Conservation (phyloP, 805 yeast species). For the Ogataea sp. region DNA sequence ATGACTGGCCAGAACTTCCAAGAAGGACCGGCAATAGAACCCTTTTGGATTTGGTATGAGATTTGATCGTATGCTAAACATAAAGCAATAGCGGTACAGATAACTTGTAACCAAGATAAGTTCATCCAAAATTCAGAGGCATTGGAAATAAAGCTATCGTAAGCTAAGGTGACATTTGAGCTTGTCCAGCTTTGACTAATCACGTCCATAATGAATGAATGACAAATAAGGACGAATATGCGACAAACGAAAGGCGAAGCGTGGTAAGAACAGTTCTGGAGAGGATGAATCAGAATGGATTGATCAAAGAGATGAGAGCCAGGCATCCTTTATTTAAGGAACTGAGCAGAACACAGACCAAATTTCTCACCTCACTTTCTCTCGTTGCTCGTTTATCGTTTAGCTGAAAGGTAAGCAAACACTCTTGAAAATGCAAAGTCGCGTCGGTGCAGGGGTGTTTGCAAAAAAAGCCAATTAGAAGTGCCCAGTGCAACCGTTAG, state of each 20-base stretch:
- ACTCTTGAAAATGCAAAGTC: too few relatives aligned
- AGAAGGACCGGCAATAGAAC: slow-evolving; percentile 83
- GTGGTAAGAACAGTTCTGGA: too few relatives aligned
- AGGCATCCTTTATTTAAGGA: too few relatives aligned
- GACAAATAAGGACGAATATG: neutral
- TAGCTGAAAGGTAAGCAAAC: too few relatives aligned
- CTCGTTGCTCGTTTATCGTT: too few relatives aligned
- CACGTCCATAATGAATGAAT: neutral
- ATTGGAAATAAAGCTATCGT: neutral
- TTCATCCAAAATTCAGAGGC: neutral
- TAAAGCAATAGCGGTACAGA: slow-evolving; percentile 37
- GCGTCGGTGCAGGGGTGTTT: too few relatives aligned
- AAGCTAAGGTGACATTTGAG: neutral
- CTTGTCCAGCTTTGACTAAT: neutral
- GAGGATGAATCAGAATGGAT: too few relatives aligned
- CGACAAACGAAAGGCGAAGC: neutral
- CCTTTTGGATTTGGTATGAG: slow-evolving; percentile 73
- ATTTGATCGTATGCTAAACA: slow-evolving; percentile 63
- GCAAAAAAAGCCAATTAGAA: too few relatives aligned
- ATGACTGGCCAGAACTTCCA: slow-evolving; percentile 90
- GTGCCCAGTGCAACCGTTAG: too few relatives aligned
- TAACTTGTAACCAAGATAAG: slow-evolving; percentile 47
- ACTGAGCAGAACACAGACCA: too few relatives aligned
- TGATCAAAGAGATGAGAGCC: too few relatives aligned
- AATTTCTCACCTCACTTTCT: too few relatives aligned